phyloP scores from a whole-genome alignment of 257 asterid species.

The Fraxinus excelsior region DNA sequence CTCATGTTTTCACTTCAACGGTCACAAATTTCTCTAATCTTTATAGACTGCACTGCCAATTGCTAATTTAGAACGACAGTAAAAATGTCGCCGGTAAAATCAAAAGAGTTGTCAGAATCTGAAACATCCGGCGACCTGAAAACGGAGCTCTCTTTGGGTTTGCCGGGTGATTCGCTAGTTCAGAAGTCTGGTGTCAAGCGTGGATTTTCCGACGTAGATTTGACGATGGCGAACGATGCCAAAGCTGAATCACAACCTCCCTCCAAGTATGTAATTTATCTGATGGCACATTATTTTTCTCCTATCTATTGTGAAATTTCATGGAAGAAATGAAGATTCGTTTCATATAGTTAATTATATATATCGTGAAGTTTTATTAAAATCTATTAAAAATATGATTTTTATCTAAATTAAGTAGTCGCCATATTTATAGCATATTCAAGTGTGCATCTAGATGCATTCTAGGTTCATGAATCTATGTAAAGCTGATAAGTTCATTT shows the following conservation, averaged over 20 bases:
- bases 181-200: conserved; percentile 51
- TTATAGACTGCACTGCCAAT: conserved; percentile 11
- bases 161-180: conserved; percentile 44
- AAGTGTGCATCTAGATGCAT: too few species aligned
- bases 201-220: conserved; percentile 37
- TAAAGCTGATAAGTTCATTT: too few species aligned
- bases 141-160: conserved; percentile 69
- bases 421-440: too few species aligned
- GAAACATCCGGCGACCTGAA: conserved; percentile 42
- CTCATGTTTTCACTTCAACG: conserved; percentile 3
- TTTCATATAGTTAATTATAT: too few species aligned
- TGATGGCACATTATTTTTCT: background rate
- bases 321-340: too few species aligned
- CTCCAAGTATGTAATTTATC: conserved; percentile 47
- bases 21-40: background rate
- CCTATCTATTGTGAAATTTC: too few species aligned
- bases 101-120: conserved; percentile 32
- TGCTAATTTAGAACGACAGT: background rate
- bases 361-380: too few species aligned
- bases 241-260: conserved; percentile 38
- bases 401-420: too few species aligned
- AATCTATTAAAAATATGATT: too few species aligned
- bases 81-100: conserved; percentile 26
- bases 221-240: conserved; percentile 10
- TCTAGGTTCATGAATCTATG: too few species aligned